Conservation (phyloP, 257 asterid species). For the Salvia splendens region DNA sequence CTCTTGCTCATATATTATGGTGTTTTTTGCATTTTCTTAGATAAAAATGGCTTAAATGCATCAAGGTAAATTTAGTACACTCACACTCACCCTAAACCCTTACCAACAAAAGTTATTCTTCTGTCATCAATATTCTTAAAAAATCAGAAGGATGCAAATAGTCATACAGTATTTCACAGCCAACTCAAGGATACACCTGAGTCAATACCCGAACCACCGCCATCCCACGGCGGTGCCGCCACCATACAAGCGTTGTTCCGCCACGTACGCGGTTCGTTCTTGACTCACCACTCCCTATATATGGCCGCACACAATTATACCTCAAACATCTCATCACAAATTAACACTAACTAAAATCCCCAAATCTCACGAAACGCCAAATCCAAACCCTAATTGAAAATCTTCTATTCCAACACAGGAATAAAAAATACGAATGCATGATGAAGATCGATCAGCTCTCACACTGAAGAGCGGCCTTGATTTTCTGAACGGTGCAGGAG, state of each 20-base stretch:
- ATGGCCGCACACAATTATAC: not conserved
- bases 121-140: not conserved
- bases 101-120: not conserved
- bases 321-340: slow-evolving; percentile 15
- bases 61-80: too few species aligned
- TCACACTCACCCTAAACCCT: too few species aligned
- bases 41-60: too few species aligned
- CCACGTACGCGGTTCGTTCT: slow-evolving; percentile 75
- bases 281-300: slow-evolving; percentile 62
- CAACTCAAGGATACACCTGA: slow-evolving; percentile 48
- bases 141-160: slow-evolving; percentile 3
- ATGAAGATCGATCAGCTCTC: slow-evolving; percentile 42
- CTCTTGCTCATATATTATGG: too few species aligned
- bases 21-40: too few species aligned
- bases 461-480: slow-evolving; percentile 77
- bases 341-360: not conserved
- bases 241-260: slow-evolving; percentile 43
- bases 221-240: slow-evolving; percentile 25
- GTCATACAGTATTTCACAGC: slow-evolving; percentile 20
- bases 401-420: not conserved
- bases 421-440: not conserved
- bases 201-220: slow-evolving; percentile 99
- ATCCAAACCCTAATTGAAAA: not conserved
- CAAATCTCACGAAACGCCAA: too few species aligned
- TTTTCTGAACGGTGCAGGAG: slow-evolving; percentile 90